Conservation (phyloP, 352 stramenopile species). For the Pythium phragmiticola region DNA sequence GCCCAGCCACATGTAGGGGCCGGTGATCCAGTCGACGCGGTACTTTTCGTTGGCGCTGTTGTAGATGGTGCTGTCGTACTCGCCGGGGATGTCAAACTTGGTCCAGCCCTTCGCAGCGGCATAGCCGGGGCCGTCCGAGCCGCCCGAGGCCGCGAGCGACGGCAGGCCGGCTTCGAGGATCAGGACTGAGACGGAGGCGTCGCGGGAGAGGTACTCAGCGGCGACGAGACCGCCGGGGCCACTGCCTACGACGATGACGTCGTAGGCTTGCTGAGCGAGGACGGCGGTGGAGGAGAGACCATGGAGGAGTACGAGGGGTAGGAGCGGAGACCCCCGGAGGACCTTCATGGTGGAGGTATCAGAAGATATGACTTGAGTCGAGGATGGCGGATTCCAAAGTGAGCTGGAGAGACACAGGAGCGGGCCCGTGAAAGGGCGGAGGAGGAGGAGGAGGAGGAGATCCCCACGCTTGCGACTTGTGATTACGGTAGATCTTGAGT, state of each 20-base stretch:
- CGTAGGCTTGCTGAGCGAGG: slow-evolving; percentile 29
- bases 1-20: slow-evolving; percentile 52
- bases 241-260: slow-evolving; percentile 62
- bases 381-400: not conserved
- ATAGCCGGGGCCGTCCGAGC: slow-evolving; percentile 47
- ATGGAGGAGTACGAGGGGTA: not conserved
- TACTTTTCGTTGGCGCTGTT: slow-evolving; percentile 42
- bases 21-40: slow-evolving; percentile 48
- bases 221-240: slow-evolving; percentile 60
- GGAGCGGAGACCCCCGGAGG: not conserved
- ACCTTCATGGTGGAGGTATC: not conserved
- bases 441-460: too few species aligned
- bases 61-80: slow-evolving; percentile 41
- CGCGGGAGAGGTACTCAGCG: slow-evolving; percentile 57
- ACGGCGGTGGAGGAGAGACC: not conserved
- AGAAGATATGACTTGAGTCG: not conserved
- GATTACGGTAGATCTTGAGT: too few species aligned
- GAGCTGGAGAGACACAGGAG: not conserved
- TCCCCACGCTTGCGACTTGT: too few species aligned
- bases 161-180: slow-evolving; percentile 55
- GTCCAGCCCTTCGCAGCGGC: slow-evolving; percentile 38
- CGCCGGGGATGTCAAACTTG: slow-evolving; percentile 72
- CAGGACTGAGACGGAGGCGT: slow-evolving; percentile 46
- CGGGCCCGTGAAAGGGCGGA: not conserved
- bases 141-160: slow-evolving; percentile 45